These are phyloP conservation scores for Kwoniella bestiolae DNA, from an alignment of 768 basidiomycete species.

Conservation along the genomic window DNA sequence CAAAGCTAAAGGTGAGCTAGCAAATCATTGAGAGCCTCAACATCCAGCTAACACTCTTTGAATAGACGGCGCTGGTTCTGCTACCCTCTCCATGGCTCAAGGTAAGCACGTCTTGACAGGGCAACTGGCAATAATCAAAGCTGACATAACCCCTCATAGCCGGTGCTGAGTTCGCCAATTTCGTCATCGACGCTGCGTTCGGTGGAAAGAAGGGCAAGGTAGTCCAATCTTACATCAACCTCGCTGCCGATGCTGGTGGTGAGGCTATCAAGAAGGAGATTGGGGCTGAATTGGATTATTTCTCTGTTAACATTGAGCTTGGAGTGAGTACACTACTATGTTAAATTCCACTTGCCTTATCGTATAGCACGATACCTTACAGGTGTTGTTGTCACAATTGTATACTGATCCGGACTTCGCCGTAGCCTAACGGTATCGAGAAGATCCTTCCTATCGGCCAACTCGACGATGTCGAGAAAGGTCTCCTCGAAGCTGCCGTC, in stretches of 20 bases:
- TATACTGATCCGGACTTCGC: too few species aligned
- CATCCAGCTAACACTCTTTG: too few species aligned
- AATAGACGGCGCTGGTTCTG: slow-evolving; percentile 77
- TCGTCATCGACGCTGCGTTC: slow-evolving; percentile 66
- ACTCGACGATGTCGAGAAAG: slow-evolving; percentile 79
- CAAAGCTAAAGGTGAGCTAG: slow-evolving; percentile 75
- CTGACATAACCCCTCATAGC: slow-evolving; percentile 55
- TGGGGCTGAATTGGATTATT: slow-evolving; percentile 88
- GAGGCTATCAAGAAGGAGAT: slow-evolving; percentile 79
- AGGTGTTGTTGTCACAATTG: too few species aligned
- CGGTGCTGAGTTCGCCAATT: slow-evolving; percentile 71
- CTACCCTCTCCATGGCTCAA: slow-evolving; percentile 71
- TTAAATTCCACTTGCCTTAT: too few species aligned
- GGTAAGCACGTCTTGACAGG: slow-evolving; percentile 18
- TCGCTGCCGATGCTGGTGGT: slow-evolving; percentile 74
- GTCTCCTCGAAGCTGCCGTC: slow-evolving; percentile 69
- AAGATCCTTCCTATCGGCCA: slow-evolving; percentile 85
- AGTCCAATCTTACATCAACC: slow-evolving; percentile 79
- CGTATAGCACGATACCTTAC: too few species aligned
- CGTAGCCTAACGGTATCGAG: slow-evolving; percentile 75
- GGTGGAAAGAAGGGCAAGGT: slow-evolving; percentile 71
- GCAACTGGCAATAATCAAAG: neutral
- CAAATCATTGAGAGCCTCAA: too few species aligned
- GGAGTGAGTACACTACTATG: slow-evolving; percentile 70
- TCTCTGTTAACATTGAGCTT: slow-evolving; percentile 92